Percentiles rank a stretch among this genome's conserved stretches.
phyloP scores from a whole-genome alignment of 305 asterid genomes.

The Coffea humblotiana region DNA sequence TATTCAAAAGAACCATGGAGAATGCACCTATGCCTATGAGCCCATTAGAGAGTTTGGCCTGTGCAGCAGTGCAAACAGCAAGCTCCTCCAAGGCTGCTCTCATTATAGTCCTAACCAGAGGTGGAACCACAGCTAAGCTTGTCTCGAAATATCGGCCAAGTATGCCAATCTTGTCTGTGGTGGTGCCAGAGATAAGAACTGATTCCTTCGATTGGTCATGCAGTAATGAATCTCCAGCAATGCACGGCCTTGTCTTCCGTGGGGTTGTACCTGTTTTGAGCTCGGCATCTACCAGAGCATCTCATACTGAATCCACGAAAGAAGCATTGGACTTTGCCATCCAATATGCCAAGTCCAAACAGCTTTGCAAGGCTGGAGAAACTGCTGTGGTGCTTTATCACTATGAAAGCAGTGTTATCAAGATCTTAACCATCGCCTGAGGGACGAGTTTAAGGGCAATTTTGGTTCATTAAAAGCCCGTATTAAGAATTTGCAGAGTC shows the following conservation, averaged over 20 bases:
- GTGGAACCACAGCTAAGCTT: slow-evolving; percentile 51
- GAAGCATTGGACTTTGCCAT: slow-evolving; percentile 47
- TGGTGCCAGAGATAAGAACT: slow-evolving; percentile 47
- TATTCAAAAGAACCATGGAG: slow-evolving; percentile 22
- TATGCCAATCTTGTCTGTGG: slow-evolving; percentile 47
- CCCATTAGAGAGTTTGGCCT: slow-evolving; percentile 51
- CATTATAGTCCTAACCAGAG: slow-evolving; percentile 44
- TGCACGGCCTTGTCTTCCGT: slow-evolving; percentile 45
- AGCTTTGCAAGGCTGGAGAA: slow-evolving; percentile 47
- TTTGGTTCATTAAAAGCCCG: background rate
- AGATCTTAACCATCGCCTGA: slow-evolving; percentile 51
- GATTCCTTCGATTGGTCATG: slow-evolving; percentile 55
- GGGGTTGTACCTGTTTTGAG: slow-evolving; percentile 45
- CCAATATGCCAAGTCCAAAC: slow-evolving; percentile 39
- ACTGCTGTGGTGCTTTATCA: slow-evolving; percentile 53
- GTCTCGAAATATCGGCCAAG: slow-evolving; percentile 52
- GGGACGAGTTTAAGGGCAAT: background rate
- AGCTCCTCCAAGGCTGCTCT: slow-evolving; percentile 46
- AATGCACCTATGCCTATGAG: slow-evolving; percentile 56
- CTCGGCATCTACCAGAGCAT: slow-evolving; percentile 50
- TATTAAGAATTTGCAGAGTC: background rate
- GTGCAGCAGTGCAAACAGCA: slow-evolving; percentile 49
- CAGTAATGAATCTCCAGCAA: slow-evolving; percentile 51
- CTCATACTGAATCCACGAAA: slow-evolving; percentile 47
- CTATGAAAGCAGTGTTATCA: slow-evolving; percentile 56